Conservation (phyloP, 1,139 yeast genomes). For the Lodderomyces metapsilosis region DNA sequence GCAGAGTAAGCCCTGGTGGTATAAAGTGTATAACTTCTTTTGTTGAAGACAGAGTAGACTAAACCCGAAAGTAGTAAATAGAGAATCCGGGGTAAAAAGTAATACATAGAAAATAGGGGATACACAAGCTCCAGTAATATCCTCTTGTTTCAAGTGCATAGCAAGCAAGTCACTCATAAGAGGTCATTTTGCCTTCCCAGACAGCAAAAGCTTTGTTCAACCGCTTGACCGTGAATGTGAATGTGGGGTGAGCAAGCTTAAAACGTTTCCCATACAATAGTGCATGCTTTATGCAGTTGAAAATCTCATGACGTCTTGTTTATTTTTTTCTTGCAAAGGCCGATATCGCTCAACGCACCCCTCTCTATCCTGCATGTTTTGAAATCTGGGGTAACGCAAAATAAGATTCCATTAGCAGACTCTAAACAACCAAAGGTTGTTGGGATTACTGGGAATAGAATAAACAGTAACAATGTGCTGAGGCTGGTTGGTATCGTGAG, state of each 20-base stretch:
- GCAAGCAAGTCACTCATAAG: background rate
- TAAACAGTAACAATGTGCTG: too few relatives aligned
- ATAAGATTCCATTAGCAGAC: too few relatives aligned
- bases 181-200: too few relatives aligned
- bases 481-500: too few relatives aligned
- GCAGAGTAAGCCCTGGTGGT: conserved; percentile 27
- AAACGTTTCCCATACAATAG: background rate
- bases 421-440: too few relatives aligned
- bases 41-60: too few relatives aligned
- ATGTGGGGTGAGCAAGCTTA: background rate
- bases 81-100: background rate
- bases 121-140: too few relatives aligned
- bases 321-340: background rate
- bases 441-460: too few relatives aligned
- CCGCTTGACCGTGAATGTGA: conserved; percentile 1
- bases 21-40: conserved; percentile 22
- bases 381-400: background rate
- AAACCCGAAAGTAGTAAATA: background rate
- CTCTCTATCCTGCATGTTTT: too few relatives aligned
- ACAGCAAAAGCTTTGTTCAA: background rate
- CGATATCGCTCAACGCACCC: background rate
- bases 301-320: conserved; percentile 3
- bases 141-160: background rate
- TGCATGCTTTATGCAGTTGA: background rate
- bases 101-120: background rate